A percentile compares a stretch with the other conserved stretches of the same genome.
These are phyloP conservation scores for Acarospora socialis DNA, from an alignment of 2,329 filamentous ascomycete species.

Conservation along the genomic window DNA sequence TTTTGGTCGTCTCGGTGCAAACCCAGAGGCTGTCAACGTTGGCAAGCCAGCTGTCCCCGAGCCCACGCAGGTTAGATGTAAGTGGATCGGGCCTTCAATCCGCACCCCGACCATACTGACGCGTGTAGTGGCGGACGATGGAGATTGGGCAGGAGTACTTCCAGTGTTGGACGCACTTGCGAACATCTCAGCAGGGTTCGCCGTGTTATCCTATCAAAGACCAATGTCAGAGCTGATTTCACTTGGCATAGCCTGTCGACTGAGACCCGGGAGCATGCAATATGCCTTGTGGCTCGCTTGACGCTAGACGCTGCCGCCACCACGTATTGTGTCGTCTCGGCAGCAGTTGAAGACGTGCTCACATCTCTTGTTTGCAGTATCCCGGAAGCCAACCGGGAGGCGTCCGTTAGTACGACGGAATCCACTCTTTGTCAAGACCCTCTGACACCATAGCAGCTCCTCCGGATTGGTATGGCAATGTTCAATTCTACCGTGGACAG, in stretches of 20 bases:
- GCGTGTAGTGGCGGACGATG: no score
- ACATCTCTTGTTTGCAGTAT: constrained; percentile 4
- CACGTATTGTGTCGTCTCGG: constrained; percentile 5
- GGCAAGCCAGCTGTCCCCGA: constrained; percentile 18
- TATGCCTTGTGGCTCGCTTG: constrained; percentile 13
- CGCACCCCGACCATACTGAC: no score
- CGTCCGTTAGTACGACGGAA: constrained; percentile 39
- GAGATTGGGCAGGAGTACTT: constrained; percentile 34
- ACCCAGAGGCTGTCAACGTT: constrained; percentile 29
- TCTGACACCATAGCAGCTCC: no score
- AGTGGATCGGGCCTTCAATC: constrained; percentile 23
- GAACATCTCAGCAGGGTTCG: constrained; percentile 21
- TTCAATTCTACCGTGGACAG: constrained; percentile 34
- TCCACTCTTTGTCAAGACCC: no score
- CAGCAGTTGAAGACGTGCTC: constrained; percentile 11
- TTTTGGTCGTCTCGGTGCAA: constrained; percentile 46
- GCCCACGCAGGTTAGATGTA: constrained; percentile 16
- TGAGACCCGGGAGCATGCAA: constrained; percentile 6
- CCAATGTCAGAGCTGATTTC: no score
- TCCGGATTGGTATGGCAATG: no score
- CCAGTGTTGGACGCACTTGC: constrained; percentile 32
- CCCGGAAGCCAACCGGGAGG: no score
- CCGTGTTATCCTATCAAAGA: no score
- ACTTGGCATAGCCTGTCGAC: constrained; percentile 5
- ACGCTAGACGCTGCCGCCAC: constrained; percentile 10